Conservation (phyloP, 495 filamentous ascomycete genomes). For the Aspergillus sclerotioniger region DNA sequence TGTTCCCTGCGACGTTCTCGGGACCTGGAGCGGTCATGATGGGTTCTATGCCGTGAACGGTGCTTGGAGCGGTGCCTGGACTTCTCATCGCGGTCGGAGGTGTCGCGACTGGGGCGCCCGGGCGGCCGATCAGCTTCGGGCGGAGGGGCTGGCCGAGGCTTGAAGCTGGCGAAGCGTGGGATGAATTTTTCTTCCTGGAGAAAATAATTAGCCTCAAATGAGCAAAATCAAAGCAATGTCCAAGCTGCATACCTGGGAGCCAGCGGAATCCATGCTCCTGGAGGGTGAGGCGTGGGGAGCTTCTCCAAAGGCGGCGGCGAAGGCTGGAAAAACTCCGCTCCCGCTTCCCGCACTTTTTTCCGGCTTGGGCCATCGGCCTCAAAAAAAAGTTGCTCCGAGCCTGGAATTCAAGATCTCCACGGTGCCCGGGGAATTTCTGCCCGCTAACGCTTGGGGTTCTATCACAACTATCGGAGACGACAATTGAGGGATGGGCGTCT, state of each 20-base stretch:
- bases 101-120: constrained; percentile 21
- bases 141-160: constrained; percentile 42
- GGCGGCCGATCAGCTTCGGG: constrained; percentile 23
- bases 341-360: constrained; percentile 23
- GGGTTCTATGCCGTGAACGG: constrained; percentile 25
- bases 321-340: constrained; percentile 28
- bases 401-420: constrained; percentile 13
- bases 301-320: not conserved
- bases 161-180: constrained; percentile 71
- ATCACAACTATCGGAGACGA: constrained; percentile 2
- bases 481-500: constrained; percentile 25
- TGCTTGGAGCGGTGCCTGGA: constrained; percentile 25
- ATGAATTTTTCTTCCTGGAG: constrained; percentile 44
- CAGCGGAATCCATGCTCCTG: constrained; percentile 39
- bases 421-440: constrained; percentile 4
- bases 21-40: constrained; percentile 26
- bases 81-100: constrained; percentile 20
- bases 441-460: constrained; percentile 4
- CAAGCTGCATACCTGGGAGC: constrained; percentile 31
- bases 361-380: constrained; percentile 8
- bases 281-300: constrained; percentile 12
- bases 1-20: constrained; percentile 24
- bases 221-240: not conserved
- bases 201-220: not conserved
- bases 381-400: constrained; percentile 37